phyloP scores from a whole-genome alignment of 177 flowering plant genomes.

The Vitis hybrid region DNA sequence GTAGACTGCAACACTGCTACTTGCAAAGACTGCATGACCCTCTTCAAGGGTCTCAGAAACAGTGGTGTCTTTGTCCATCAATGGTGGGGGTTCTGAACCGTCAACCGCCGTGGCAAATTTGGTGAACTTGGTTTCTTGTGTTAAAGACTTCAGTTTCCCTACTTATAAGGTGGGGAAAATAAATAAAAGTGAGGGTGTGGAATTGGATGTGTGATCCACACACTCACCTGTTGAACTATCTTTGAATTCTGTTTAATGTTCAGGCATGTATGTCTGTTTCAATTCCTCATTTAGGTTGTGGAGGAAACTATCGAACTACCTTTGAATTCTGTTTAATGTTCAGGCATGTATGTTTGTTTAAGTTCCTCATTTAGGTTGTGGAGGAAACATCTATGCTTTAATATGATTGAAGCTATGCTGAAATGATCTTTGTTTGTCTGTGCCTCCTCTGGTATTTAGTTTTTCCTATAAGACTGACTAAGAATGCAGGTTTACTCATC shows the following conservation, averaged over 20 bases:
- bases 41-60: constrained; percentile 53
- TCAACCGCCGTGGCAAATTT: not conserved
- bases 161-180: constrained; percentile 7
- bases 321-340: not conserved
- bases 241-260: not conserved
- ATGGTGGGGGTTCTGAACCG: constrained; percentile 43
- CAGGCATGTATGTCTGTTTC: not conserved
- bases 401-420: no score
- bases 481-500: no score
- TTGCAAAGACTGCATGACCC: constrained; percentile 44
- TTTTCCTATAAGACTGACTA: no score
- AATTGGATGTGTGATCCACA: constrained; percentile 5
- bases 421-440: no score
- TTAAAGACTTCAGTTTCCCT: not conserved
- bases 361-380: constrained; percentile 9
- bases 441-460: no score
- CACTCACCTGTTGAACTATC: constrained; percentile 10
- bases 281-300: constrained; percentile 9
- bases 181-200: constrained; percentile 3
- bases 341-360: not conserved
- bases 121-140: not conserved
- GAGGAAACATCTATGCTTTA: not conserved
- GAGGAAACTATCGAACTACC: not conserved
- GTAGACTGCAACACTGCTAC: constrained; percentile 17
- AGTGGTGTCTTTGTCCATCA: constrained; percentile 59